These are phyloP conservation scores for Lasiosphaeris hirsuta DNA, from an alignment of 495 filamentous ascomycete species.

Conservation along the genomic window DNA sequence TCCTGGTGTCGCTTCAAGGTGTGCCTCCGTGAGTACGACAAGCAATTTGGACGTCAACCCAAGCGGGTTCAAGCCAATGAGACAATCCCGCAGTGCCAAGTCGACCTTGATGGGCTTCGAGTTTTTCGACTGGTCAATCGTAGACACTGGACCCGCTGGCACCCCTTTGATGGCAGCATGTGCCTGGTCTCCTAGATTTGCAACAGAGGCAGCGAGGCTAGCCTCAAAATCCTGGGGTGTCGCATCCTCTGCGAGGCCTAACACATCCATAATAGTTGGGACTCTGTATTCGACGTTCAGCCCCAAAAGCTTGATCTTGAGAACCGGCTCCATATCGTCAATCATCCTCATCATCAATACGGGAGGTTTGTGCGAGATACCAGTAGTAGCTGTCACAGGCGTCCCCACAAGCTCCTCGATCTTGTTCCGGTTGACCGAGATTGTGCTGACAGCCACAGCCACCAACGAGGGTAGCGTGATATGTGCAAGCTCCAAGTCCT, in stretches of 20 bases:
- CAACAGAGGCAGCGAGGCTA: constrained; percentile 76
- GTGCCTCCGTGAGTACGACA: constrained; percentile 73
- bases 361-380: constrained; percentile 44
- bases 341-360: constrained; percentile 68
- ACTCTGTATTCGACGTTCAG: constrained; percentile 81
- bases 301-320: constrained; percentile 82
- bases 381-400: constrained; percentile 11
- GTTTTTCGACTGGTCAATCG: constrained; percentile 23
- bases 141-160: constrained; percentile 9
- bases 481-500: constrained; percentile 70
- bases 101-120: constrained; percentile 61
- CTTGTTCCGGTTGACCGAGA: constrained; percentile 59
- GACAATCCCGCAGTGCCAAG: constrained; percentile 70
- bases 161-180: constrained; percentile 42
- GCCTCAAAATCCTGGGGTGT: constrained; percentile 70
- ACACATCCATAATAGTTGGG: constrained; percentile 71
- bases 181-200: constrained; percentile 64
- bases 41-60: constrained; percentile 68
- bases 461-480: constrained; percentile 79
- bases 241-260: constrained; percentile 62
- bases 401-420: constrained; percentile 63
- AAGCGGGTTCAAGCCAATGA: constrained; percentile 82
- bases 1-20: constrained; percentile 59
- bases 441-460: constrained; percentile 64
- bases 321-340: constrained; percentile 87